Percentiles rank a stretch among this genome's conserved stretches.
These are phyloP conservation scores for Mycena galopus DNA, from an alignment of 768 basidiomycete genomes.

Conservation along the genomic window DNA sequence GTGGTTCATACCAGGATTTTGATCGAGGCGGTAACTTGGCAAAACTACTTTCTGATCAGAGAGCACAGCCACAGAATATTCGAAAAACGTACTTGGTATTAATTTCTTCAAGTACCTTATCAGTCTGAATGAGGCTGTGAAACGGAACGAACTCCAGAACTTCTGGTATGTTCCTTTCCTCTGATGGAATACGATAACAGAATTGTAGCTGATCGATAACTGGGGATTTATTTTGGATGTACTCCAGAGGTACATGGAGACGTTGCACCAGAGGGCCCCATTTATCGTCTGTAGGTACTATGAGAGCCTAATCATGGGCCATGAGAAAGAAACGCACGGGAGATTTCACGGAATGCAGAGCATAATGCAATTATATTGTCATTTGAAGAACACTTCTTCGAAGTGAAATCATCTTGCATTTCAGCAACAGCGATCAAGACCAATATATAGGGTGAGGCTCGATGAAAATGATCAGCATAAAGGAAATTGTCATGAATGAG, in stretches of 20 bases:
- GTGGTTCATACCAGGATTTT: not conserved
- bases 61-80: too few species aligned
- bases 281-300: not conserved
- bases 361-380: not conserved
- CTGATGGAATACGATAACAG: not conserved
- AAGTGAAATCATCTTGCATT: not conserved
- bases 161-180: not conserved
- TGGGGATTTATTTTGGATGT: not conserved
- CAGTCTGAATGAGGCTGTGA: not conserved
- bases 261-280: not conserved
- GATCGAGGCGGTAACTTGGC: not conserved
- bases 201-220: not conserved
- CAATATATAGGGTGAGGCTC: not conserved
- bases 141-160: not conserved
- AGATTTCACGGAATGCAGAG: not conserved
- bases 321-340: not conserved
- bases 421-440: not conserved
- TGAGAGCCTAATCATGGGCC: not conserved
- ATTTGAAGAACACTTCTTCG: not conserved
- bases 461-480: not conserved
- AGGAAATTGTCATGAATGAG: not conserved
- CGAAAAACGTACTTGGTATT: not conserved
- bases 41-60: not conserved
- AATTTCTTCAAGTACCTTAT: not conserved
- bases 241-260: not conserved